Conservation (phyloP, 1,284 basidiomycete species). For the Papiliotrema terrestris region DNA sequence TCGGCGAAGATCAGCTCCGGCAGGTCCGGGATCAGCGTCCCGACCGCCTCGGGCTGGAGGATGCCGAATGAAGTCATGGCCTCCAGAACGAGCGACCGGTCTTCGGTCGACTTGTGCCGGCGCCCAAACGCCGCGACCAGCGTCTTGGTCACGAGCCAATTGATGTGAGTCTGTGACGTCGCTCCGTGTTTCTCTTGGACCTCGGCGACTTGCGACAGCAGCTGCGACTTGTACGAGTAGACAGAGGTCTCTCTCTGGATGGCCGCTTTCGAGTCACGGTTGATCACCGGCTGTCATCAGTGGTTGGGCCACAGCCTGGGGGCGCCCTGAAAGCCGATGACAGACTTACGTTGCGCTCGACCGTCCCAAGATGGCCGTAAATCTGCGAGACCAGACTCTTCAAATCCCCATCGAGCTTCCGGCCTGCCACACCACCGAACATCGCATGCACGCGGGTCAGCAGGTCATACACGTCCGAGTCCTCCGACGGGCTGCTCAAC, state of each 20-base stretch:
- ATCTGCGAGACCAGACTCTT: constrained; percentile 34
- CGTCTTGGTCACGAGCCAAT: constrained; percentile 31
- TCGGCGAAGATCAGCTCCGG: constrained; percentile 27
- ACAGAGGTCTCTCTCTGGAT: constrained; percentile 31
- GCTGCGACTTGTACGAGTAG: constrained; percentile 21
- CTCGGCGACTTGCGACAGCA: constrained; percentile 29
- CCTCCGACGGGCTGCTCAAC: constrained; percentile 27
- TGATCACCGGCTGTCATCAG: constrained; percentile 32
- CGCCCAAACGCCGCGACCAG: constrained; percentile 14
- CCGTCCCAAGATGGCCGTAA: constrained; percentile 37
- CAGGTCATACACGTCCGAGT: constrained; percentile 32
- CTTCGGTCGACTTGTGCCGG: constrained; percentile 13
- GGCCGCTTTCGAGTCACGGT: constrained; percentile 35
- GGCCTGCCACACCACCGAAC: constrained; percentile 17
- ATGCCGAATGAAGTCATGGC: constrained; percentile 30
- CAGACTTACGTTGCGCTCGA: constrained; percentile 36
- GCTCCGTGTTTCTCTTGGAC: constrained; percentile 25
- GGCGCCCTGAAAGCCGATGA: too few relatives aligned
- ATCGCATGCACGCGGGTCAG: constrained; percentile 31
- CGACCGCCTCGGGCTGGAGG: constrained; percentile 23
- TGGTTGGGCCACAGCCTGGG: not conserved
- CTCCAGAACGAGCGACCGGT: constrained; percentile 25
- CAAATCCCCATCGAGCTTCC: constrained; percentile 25
- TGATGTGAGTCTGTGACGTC: constrained; percentile 17
- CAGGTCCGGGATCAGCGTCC: constrained; percentile 25